Evolutionary conservation across 352 stramenopile species (phyloP), one percentile per base, ranked within the genome.

Genomic region (Pythium brassicae): DNA sequence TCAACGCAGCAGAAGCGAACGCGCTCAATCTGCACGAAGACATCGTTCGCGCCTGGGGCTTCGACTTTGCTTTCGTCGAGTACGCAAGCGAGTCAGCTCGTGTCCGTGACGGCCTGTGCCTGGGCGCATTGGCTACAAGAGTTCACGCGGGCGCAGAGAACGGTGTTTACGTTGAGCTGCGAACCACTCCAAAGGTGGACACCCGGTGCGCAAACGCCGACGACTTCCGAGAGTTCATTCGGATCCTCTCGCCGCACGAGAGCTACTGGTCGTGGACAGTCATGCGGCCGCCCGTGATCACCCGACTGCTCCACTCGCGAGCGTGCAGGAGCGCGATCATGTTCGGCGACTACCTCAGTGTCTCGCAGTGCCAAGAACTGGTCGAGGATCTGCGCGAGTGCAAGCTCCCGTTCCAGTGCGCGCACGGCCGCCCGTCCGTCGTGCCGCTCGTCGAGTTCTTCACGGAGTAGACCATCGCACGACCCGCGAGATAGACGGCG

Each of bases 241-340:
- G 86, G 40, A 45, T 93, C 42, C 60, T 96, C 3, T 45, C 69
- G 4, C 58, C 63, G 19, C 62, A 57, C 43, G 52, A 47, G 14
- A 42, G 62, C 22, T 66, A 51, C 25, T 69, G 54, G 50, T 43
- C 53, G 17, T 56, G 66, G 43, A 68, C 59, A 0, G 37, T 53
- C 1, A 72, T 87, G 62, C 71, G 79, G 3, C 83, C 87, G 10
- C 83, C 82, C 32, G 78, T 86, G 39, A 81, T 97, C 44, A 95
- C 83, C 14, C 76, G 83, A 25, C 71, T 96, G 7, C 55, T 97
- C 0, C 82, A 95, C 53, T 97, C 87, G 12, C 73, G 91, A 42
- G 91, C 89, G 11, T 97, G 91, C 42, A 78, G 91, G 11, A 96
- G 91, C 56, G 89, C 89, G 4, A 95, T 96, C 45, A 97, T 97